Conservation (phyloP, 805 yeast species). For the Saturnispora gosingensis region DNA sequence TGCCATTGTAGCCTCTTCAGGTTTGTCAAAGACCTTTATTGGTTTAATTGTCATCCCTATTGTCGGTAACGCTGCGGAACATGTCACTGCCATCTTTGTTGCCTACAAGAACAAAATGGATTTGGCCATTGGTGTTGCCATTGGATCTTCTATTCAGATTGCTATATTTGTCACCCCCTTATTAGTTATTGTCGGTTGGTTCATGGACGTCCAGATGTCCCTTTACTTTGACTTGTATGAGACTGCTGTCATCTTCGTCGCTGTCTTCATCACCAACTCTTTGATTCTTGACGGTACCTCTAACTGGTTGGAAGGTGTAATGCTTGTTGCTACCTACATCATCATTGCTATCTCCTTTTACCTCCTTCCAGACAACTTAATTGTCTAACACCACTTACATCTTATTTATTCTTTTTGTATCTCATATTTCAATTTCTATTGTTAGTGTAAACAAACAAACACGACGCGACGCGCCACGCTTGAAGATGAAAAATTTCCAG, state of each 20-base stretch:
- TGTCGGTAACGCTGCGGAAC: constrained; percentile 98
- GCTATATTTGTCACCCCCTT: constrained; percentile 94
- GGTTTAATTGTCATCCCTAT: constrained; percentile 92
- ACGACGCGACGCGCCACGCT: neutral
- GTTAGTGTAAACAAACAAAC: neutral
- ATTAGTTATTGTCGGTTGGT: constrained; percentile 93
- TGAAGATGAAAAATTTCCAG: neutral
- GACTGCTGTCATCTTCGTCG: constrained; percentile 82
- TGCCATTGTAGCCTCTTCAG: constrained; percentile 71
- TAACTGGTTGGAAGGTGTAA: constrained; percentile 94
- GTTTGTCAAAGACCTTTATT: constrained; percentile 88
- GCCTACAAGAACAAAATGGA: constrained; percentile 97
- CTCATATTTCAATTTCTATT: neutral
- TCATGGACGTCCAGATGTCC: constrained; percentile 83
- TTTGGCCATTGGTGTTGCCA: constrained; percentile 91
- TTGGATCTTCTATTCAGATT: constrained; percentile 92
- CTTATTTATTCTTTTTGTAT: neutral
- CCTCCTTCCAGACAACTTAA: constrained; percentile 62
- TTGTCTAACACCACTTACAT: constrained; percentile 5
- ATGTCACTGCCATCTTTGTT: constrained; percentile 91
- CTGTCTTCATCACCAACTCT: constrained; percentile 82
- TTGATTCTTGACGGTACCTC: constrained; percentile 88
- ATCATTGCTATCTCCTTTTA: constrained; percentile 86
- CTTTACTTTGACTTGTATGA: constrained; percentile 87
- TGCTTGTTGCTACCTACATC: constrained; percentile 79